phyloP scores from a whole-genome alignment of 2,329 filamentous ascomycete genomes.

The Aspergillus novofumigatus region DNA sequence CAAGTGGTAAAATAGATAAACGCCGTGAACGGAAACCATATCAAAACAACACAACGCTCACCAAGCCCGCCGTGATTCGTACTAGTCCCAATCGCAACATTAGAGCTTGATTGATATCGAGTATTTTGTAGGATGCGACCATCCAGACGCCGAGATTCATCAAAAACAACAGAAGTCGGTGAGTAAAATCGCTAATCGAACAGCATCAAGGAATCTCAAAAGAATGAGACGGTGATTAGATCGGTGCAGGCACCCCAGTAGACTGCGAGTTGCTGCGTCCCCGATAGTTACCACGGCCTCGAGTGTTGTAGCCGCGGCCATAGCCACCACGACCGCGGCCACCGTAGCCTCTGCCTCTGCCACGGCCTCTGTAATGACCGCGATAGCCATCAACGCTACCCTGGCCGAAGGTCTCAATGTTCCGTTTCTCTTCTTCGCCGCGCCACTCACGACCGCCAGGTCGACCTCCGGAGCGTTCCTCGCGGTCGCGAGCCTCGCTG shows the following conservation, averaged over 20 bases:
- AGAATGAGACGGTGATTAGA: constrained; percentile 17
- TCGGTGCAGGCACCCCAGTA: constrained; percentile 35
- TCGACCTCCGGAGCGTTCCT: constrained; percentile 62
- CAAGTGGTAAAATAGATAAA: constrained; percentile 13
- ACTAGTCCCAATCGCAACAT: constrained; percentile 19
- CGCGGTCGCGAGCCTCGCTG: constrained; percentile 84
- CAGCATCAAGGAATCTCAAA: constrained; percentile 7
- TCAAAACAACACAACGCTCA: constrained; percentile 9
- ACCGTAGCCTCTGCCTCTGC: constrained; percentile 44
- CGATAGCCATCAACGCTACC: constrained; percentile 89
- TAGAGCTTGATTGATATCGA: constrained; percentile 19
- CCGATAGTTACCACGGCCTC: constrained; percentile 38
- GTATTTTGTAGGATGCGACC: constrained; percentile 23
- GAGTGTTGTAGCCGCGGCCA: constrained; percentile 37
- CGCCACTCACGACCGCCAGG: constrained; percentile 84
- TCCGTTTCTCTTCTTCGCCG: constrained; percentile 87
- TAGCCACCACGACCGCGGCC: constrained; percentile 50
- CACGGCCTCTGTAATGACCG: constrained; percentile 68
- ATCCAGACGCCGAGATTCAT: constrained; percentile 21
- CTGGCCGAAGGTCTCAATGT: constrained; percentile 96
- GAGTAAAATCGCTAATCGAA: constrained; percentile 18
- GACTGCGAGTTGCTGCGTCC: constrained; percentile 36
- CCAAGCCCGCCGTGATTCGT: constrained; percentile 17
- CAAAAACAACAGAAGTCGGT: constrained; percentile 15
- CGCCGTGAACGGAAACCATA: constrained; percentile 15